A percentile compares a stretch with the other conserved stretches of the same genome.
These are phyloP conservation scores for Clarireedia monteithiana DNA, from an alignment of 2,329 filamentous ascomycete species.

Conservation along the genomic window DNA sequence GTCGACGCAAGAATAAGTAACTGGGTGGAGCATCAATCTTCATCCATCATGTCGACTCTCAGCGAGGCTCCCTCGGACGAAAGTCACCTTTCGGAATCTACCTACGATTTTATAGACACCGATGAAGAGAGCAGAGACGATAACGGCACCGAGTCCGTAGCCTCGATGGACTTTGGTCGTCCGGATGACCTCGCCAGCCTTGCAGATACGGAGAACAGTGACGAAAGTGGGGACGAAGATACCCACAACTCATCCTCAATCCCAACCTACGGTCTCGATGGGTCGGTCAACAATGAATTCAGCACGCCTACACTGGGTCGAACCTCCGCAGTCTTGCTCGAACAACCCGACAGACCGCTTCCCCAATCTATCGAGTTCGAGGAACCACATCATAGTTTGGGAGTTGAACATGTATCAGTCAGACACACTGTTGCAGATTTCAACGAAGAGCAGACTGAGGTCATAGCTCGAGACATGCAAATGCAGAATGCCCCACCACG, in stretches of 20 bases:
- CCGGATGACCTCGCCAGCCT: slow-evolving; percentile 30
- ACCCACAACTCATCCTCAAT: slow-evolving; percentile 8
- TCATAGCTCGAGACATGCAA: slow-evolving; percentile 29
- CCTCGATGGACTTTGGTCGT: slow-evolving; percentile 28
- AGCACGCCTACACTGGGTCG: slow-evolving; percentile 27
- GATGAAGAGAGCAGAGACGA: slow-evolving; percentile 29
- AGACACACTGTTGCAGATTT: slow-evolving; percentile 40
- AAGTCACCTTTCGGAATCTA: slow-evolving; percentile 25
- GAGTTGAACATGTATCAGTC: slow-evolving; percentile 36
- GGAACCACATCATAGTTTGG: slow-evolving; percentile 32
- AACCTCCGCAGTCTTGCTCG: slow-evolving; percentile 23
- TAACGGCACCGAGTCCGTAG: slow-evolving; percentile 29
- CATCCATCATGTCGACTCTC: slow-evolving; percentile 24
- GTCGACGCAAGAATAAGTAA: slow-evolving; percentile 22
- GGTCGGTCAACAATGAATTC: slow-evolving; percentile 22
- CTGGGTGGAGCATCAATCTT: slow-evolving; percentile 24
- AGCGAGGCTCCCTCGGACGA: slow-evolving; percentile 26
- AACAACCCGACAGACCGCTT: slow-evolving; percentile 25
- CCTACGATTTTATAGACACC: slow-evolving; percentile 31
- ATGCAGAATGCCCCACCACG: slow-evolving; percentile 31
- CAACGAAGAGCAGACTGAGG: slow-evolving; percentile 33
- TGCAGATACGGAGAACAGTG: slow-evolving; percentile 29
- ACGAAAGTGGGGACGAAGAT: slow-evolving; percentile 28
- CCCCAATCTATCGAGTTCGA: slow-evolving; percentile 38
- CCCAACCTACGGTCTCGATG: slow-evolving; percentile 21